Percentiles rank a stretch among this genome's conserved stretches.
Evolutionary conservation across 345 rosid genomes (phyloP).

Genomic region (Mercurialis annua): DNA sequence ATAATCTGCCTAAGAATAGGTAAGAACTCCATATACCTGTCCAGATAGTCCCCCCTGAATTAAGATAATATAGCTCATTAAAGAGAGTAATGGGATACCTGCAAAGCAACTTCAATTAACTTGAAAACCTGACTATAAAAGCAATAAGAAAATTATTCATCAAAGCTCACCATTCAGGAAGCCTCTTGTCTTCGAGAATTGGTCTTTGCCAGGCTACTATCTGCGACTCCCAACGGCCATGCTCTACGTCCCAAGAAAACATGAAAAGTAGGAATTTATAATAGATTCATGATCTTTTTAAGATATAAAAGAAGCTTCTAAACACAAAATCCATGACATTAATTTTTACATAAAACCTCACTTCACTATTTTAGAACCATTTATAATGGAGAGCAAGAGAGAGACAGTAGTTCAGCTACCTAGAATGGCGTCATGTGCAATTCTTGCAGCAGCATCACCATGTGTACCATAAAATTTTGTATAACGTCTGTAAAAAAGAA

Average conservation of each 20-base stretch:
- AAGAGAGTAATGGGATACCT: slow-evolving; percentile 88
- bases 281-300: background rate
- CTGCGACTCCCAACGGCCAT: slow-evolving; percentile 71
- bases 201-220: slow-evolving; percentile 94
- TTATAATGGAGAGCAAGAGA: no score
- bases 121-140: slow-evolving; percentile 8
- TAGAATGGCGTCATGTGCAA: slow-evolving; percentile 76
- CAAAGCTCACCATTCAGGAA: slow-evolving; percentile 73
- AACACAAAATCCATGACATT: background rate
- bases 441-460: slow-evolving; percentile 76
- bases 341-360: background rate
- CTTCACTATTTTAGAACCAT: background rate
- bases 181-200: slow-evolving; percentile 80
- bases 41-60: slow-evolving; percentile 91
- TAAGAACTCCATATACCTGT: slow-evolving; percentile 47
- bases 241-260: slow-evolving; percentile 43
- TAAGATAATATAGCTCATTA: slow-evolving; percentile 92
- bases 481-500: slow-evolving; percentile 58
- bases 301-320: background rate
- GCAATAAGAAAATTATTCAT: slow-evolving; percentile 7
- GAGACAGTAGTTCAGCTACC: slow-evolving; percentile 32
- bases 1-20: background rate
- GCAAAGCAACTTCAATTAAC: slow-evolving; percentile 21
- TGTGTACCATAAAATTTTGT: slow-evolving; percentile 70
- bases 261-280: slow-evolving; percentile 4